phyloP scores from a whole-genome alignment of 352 stramenopile genomes.

The Pythium periplocum region DNA sequence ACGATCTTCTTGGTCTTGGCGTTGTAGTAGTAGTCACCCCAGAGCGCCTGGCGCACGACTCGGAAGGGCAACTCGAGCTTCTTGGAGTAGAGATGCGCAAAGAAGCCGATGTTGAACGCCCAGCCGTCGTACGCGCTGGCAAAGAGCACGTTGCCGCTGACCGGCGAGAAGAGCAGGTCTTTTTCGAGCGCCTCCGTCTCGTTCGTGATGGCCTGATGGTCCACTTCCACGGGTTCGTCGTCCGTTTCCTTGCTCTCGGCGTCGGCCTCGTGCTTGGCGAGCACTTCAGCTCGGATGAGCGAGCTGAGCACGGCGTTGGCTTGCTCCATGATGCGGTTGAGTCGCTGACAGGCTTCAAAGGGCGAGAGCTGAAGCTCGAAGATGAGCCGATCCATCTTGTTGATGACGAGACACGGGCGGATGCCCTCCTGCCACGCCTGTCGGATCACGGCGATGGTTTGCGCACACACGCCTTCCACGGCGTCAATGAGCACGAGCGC shows the following conservation, averaged over 20 bases:
- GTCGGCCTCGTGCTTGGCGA: constrained; percentile 61
- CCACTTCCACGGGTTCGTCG: constrained; percentile 13
- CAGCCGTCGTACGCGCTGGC: constrained; percentile 89
- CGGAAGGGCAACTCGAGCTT: constrained; percentile 62
- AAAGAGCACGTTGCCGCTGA: constrained; percentile 92
- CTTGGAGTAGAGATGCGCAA: constrained; percentile 68
- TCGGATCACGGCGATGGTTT: constrained; percentile 92
- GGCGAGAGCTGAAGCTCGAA: constrained; percentile 90
- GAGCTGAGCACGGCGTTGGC: constrained; percentile 80
- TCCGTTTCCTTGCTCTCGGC: constrained; percentile 11
- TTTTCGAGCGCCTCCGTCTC: constrained; percentile 62
- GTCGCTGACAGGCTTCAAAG: constrained; percentile 89
- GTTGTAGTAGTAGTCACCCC: constrained; percentile 91
- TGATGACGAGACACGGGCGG: constrained; percentile 93
- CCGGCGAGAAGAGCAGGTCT: constrained; percentile 81
- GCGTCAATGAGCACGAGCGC: constrained; percentile 94
- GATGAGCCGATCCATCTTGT: constrained; percentile 96
- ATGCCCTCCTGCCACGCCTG: constrained; percentile 94
- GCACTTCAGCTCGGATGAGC: constrained; percentile 72
- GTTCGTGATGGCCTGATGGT: constrained; percentile 57
- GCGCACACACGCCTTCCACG: constrained; percentile 94
- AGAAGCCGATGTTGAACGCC: constrained; percentile 88
- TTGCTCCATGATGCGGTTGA: constrained; percentile 91
- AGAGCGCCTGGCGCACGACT: constrained; percentile 77
- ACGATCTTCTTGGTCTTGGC: constrained; percentile 88